Base-by-base conservation (phyloP, 1,284 basidiomycete species). In the Vanrija humicola region DNA sequence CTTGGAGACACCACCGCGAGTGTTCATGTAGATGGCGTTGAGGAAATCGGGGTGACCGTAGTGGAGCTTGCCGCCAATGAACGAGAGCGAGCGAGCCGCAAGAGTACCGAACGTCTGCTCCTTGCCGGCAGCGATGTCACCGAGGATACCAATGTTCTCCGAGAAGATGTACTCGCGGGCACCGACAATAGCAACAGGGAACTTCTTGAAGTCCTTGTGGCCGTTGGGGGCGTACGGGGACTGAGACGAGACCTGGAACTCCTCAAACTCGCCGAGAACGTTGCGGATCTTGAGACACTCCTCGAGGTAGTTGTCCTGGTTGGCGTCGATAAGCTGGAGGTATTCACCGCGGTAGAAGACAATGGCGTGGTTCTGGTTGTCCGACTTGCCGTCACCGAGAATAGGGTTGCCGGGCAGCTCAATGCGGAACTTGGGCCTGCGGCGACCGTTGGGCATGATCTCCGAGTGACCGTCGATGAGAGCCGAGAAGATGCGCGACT, bases 151-250 rank as follows among this genome's bases (percentile, higher is more conserved):
- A 65, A 98, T 98, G 78, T 98, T 98, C 81, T 99, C 96, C 49
- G 96, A 98, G 81, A 98, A 98, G 76, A 98, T 98, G 79, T 98
- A 99, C 81, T 99, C 96, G 78, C 96, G 86, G 19, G 95, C 93
- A 77, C 96, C 95, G 61, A 99, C 88, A 68, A 98, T 98, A 18
- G 96, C 96, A 38, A 98, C 90, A 16, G 95, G 95, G 48, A 88
- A 78, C 66, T 86, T 86, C 74, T 84, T 84, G 81, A 94, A 93
- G 67, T 95, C 90, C 73, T 88, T 85, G 69, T 87, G 83, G 58
- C 88, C 87, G 83, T 87, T 89, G 59, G 88, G 85, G 19, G 89
- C 88, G 76, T 98, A 98, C 12, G 95, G 95, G 66, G 88, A 93
- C 66, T 80, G 77, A 62, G 82, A 86, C 10, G 91, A 89, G 9